These are phyloP conservation scores for Vaccinium darrowii DNA, from an alignment of 148 eudicot species.

Conservation along the genomic window DNA sequence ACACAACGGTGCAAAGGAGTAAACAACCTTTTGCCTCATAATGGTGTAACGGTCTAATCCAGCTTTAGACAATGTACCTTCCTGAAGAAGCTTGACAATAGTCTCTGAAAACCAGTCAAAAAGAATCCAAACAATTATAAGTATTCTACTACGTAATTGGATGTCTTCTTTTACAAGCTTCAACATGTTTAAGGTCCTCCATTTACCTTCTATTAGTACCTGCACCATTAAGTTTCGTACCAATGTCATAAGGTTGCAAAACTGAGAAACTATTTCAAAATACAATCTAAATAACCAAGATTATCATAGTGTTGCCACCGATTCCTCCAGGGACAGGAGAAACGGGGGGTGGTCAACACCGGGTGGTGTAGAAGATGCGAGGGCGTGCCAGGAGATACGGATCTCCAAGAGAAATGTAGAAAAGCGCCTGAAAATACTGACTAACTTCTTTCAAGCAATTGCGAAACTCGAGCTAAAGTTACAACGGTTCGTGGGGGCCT, in stretches of 20 bases:
- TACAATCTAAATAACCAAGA: not conserved
- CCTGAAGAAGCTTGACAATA: constrained; percentile 73
- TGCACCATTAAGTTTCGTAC: constrained; percentile 34
- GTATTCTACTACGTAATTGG: not conserved
- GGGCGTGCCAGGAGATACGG: no score
- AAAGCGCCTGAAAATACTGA: no score
- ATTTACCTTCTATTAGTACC: constrained; percentile 82
- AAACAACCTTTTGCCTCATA: constrained; percentile 59
- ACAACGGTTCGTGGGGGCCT: no score
- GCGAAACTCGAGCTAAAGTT: no score
- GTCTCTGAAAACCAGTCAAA: constrained; percentile 54
- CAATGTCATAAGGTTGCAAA: not conserved
- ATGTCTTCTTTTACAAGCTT: constrained; percentile 11
- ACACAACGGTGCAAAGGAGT: not conserved
- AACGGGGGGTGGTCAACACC: no score
- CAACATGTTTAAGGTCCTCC: constrained; percentile 12
- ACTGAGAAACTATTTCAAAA: not conserved
- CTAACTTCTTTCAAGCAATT: no score
- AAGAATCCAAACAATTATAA: constrained; percentile 1
- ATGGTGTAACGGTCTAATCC: constrained; percentile 56
- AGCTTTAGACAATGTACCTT: constrained; percentile 48
- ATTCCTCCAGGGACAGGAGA: no score
- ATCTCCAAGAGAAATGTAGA: no score
- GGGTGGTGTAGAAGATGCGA: no score
- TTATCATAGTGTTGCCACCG: no score